These are phyloP conservation scores for Ogataea hybrid DNA, from an alignment of 1,139 yeast genomes.

Conservation along the genomic window DNA sequence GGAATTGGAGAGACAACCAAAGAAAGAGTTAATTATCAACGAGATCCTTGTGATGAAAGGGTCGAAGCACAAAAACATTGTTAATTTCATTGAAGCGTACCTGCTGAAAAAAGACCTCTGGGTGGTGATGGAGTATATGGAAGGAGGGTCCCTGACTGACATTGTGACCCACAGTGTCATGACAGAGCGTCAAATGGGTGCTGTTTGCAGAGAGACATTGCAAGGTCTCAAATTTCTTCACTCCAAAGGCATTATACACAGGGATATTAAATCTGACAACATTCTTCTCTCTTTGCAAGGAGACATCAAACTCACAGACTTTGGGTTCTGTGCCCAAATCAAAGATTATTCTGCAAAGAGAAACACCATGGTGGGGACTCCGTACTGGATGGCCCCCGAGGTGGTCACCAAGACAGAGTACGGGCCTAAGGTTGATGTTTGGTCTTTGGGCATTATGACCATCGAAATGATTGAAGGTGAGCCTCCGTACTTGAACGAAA, in stretches of 20 bases:
- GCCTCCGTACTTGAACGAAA: constrained; percentile 95
- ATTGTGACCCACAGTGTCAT: constrained; percentile 92
- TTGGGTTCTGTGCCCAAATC: constrained; percentile 94
- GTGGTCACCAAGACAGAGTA: constrained; percentile 92
- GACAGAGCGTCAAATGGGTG: constrained; percentile 98
- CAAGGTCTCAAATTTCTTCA: constrained; percentile 85
- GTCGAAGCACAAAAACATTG: constrained; percentile 85
- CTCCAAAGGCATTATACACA: constrained; percentile 90
- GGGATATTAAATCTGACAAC: constrained; percentile 95
- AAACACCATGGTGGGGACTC: constrained; percentile 99
- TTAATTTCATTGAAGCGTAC: constrained; percentile 85
- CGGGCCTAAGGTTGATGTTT: constrained; percentile 95
- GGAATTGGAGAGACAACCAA: constrained; percentile 90
- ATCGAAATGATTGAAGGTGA: constrained; percentile 99
- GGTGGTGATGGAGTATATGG: constrained; percentile 99
- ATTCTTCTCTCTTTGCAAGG: constrained; percentile 80
- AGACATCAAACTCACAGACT: constrained; percentile 85
- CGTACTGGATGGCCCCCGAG: constrained; percentile 99
- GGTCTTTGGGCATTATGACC: constrained; percentile 97
- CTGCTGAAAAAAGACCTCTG: constrained; percentile 74
- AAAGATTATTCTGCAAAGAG: constrained; percentile 83
- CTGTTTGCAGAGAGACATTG: constrained; percentile 89
- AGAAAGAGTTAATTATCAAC: constrained; percentile 90
- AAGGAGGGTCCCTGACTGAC: constrained; percentile 94
- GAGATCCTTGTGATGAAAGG: constrained; percentile 96